Evolutionary conservation across 78 protist genomes (phyloP), one percentile per base, ranked within the genome.

Genomic region (Ministeria vibrans): DNA sequence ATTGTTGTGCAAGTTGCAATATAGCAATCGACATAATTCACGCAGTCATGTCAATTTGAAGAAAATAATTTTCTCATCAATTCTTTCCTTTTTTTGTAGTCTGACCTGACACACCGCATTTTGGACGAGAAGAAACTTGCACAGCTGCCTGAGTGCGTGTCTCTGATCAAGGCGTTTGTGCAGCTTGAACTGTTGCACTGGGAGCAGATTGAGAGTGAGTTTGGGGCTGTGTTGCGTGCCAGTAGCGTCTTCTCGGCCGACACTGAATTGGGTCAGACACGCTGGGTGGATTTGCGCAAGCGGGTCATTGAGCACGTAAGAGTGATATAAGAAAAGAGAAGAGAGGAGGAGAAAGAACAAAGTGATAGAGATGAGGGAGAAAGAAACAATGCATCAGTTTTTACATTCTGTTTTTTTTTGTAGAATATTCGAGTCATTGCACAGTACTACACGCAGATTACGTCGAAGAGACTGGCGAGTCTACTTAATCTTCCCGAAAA

Each of bases 401-500:
- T 5, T 59, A 4, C 22, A 15, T 53, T 13, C 22, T 53, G 28
- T 53, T 44, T 41, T 5, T 76, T 23, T 25, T 23, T 32, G 42
- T 78, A 81, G 43, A 86, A 86, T 46, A 75, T 86, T 36, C 80
- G 72, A 7, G 68, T 77, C 32, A 27, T 86, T 27, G 71, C 74
- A 44, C 38, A 51, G 55, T 86, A 75, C 71, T 86, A 81, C 86
- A 27, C 53, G 25, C 90, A 83, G 78, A 80, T 86, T 49, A 1
- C 49, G 61, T 2, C 39, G 41, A 0, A 36, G 0, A 77, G 90
- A 45, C 55, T 81, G 36, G 61, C 81, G 36, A 41, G 0, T 2
- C 70, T 86, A 27, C 49, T 86, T 38, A 2, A 27, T 9, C 72
- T 81, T 27, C 1, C 59, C 15, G 76, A 23, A 27, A 45, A 45